Percentiles rank a stretch among this genome's conserved stretches.
Conservation (phyloP, 2,329 filamentous ascomycete species). For the Neofusicoccum kwambonambiense region DNA sequence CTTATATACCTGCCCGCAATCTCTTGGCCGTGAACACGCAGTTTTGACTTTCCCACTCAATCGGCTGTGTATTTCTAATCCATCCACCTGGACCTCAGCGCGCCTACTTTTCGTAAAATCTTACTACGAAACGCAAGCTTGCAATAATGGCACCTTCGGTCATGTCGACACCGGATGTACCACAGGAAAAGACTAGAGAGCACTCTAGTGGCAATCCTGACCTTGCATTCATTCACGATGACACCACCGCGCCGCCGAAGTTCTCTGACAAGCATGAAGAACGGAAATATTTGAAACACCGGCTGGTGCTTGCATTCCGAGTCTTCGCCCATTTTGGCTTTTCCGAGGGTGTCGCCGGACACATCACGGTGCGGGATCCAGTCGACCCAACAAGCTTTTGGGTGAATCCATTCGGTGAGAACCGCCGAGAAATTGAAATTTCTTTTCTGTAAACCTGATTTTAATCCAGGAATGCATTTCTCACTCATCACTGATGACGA, state of each 20-base stretch:
- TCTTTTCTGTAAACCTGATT: conserved; percentile 45
- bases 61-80: too few relatives aligned
- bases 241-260: conserved; percentile 26
- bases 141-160: background rate
- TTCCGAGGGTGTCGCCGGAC: conserved; percentile 55
- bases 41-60: too few relatives aligned
- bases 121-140: background rate
- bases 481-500: conserved; percentile 60
- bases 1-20: background rate
- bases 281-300: conserved; percentile 37
- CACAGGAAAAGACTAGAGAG: background rate
- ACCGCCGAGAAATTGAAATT: conserved; percentile 52
- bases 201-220: background rate
- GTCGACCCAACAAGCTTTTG: conserved; percentile 61
- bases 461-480: conserved; percentile 66
- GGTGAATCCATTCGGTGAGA: conserved; percentile 63
- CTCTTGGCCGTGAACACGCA: too few relatives aligned
- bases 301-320: conserved; percentile 37
- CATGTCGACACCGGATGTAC: background rate
- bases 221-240: background rate
- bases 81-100: too few relatives aligned
- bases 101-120: too few relatives aligned
- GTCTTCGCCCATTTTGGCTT: conserved; percentile 41
- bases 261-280: conserved; percentile 39
- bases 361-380: conserved; percentile 62